These are phyloP conservation scores for Marchantia paleacea DNA, from an alignment of 225 moss, liverwort and hornwort species.

Conservation along the genomic window DNA sequence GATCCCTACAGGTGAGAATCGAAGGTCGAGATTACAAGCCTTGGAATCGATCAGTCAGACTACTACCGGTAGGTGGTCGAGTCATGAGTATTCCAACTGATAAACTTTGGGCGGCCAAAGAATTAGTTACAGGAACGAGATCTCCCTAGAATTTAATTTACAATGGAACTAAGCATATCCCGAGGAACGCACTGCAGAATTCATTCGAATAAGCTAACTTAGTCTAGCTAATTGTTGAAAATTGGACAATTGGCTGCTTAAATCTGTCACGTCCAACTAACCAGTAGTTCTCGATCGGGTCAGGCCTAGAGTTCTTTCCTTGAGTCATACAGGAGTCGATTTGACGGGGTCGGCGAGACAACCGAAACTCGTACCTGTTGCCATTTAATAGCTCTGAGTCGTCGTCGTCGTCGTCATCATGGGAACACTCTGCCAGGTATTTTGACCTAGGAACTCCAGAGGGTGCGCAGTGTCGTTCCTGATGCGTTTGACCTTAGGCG, in stretches of 20 bases:
- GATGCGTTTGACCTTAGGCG: constrained; percentile 52
- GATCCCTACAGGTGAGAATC: neutral
- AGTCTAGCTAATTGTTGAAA: neutral
- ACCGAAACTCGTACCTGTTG: neutral
- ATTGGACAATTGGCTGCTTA: neutral
- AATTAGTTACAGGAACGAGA: constrained; percentile 14
- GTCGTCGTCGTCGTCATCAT: constrained; percentile 3
- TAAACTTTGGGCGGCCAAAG: constrained; percentile 12
- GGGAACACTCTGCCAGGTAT: constrained; percentile 1
- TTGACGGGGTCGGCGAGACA: neutral
- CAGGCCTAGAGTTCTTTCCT: neutral
- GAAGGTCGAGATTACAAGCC: neutral
- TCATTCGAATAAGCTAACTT: neutral
- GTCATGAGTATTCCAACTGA: neutral
- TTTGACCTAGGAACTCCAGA: constrained; percentile 25
- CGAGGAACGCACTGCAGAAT: neutral
- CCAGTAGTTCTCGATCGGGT: neutral
- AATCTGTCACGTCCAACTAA: neutral
- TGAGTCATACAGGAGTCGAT: neutral
- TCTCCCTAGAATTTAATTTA: constrained; percentile 12
- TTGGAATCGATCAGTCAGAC: constrained; percentile 2
- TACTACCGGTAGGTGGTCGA: neutral
- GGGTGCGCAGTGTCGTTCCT: constrained; percentile 43
- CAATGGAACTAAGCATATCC: constrained; percentile 7
- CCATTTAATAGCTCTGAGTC: neutral